A percentile compares a stretch with the other conserved stretches of the same genome.
These are phyloP conservation scores for Salix brachista DNA, from an alignment of 345 rosid species.

Conservation along the genomic window DNA sequence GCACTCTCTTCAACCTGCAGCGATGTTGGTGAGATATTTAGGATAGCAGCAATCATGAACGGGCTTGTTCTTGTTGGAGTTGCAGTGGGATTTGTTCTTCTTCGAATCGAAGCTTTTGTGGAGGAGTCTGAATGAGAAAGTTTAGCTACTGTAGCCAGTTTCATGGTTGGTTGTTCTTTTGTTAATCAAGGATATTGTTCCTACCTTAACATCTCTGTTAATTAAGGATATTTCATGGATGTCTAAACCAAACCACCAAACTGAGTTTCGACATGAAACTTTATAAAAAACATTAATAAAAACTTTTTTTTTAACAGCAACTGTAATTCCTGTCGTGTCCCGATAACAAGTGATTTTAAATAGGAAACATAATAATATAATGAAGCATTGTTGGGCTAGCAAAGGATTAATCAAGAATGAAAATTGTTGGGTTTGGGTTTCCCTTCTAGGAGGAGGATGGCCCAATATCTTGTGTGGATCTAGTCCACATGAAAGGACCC, in stretches of 20 bases:
- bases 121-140: conserved; percentile 39
- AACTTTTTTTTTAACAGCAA: too few species aligned
- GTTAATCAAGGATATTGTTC: background rate
- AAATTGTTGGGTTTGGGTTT: too few species aligned
- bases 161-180: background rate
- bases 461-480: too few species aligned
- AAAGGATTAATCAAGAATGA: too few species aligned
- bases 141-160: background rate
- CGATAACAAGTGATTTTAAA: too few species aligned
- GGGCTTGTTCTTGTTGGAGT: conserved; percentile 50
- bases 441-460: too few species aligned
- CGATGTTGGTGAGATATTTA: conserved; percentile 40
- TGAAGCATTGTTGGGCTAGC: too few species aligned
- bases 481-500: too few species aligned
- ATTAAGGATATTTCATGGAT: background rate
- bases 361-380: too few species aligned
- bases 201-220: background rate
- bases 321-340: too few species aligned
- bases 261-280: background rate
- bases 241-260: background rate
- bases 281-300: too few species aligned
- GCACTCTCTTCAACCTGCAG: conserved; percentile 38
- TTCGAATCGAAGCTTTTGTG: conserved; percentile 38
- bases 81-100: conserved; percentile 48
- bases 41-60: conserved; percentile 51